Percentiles rank a stretch among this genome's conserved stretches.
Evolutionary conservation across 305 asterid genomes (phyloP).

Genomic region (Withania somnifera): DNA sequence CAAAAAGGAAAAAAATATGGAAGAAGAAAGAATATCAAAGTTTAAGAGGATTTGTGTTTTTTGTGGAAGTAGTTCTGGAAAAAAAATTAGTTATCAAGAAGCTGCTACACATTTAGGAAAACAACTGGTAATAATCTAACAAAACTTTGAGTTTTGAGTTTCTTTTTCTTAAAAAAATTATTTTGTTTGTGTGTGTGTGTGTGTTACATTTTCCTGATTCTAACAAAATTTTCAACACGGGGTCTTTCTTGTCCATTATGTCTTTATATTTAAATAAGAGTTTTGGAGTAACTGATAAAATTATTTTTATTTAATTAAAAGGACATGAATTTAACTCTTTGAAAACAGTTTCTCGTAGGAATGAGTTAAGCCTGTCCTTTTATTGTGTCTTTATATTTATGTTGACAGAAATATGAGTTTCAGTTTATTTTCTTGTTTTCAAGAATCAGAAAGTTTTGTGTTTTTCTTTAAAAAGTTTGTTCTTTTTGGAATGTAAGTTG

Average conservation of each 20-base stretch:
- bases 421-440: not conserved
- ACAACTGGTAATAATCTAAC: slow-evolving; percentile 61
- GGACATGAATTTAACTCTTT: too few relatives aligned
- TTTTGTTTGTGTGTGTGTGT: too few relatives aligned
- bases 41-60: slow-evolving; percentile 71
- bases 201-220: not conserved
- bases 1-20: slow-evolving; percentile 23
- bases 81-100: slow-evolving; percentile 57
- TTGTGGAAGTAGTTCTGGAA: slow-evolving; percentile 80
- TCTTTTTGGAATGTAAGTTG: not conserved
- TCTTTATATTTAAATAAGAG: not conserved
- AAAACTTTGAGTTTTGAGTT: not conserved
- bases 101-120: slow-evolving; percentile 69
- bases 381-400: not conserved
- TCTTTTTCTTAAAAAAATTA: not conserved
- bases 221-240: not conserved
- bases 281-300: too few relatives aligned
- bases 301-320: too few relatives aligned
- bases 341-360: too few relatives aligned
- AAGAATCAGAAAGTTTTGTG: not conserved
- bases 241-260: not conserved
- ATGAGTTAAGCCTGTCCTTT: too few relatives aligned
- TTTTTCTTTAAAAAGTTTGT: not conserved
- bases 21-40: slow-evolving; percentile 39
- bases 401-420: not conserved